These are phyloP conservation scores for Alternaria dauci DNA, from an alignment of 2,329 filamentous ascomycete species.

Conservation along the genomic window DNA sequence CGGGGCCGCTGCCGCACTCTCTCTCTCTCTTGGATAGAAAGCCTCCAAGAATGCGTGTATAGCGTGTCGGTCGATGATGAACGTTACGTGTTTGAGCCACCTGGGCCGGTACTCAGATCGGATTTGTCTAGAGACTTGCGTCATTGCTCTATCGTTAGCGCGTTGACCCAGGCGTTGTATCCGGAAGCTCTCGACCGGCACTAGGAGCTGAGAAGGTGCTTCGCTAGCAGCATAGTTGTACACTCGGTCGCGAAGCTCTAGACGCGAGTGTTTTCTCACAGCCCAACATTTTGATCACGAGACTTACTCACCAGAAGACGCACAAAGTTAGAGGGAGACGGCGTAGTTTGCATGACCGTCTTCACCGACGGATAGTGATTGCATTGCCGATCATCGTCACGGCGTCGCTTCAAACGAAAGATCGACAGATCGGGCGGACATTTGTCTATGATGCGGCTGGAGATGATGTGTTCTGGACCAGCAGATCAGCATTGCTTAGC, in stretches of 20 bases:
- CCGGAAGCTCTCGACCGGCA: not conserved
- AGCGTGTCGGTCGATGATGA: not conserved
- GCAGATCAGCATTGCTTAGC: not conserved
- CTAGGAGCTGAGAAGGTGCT: not conserved
- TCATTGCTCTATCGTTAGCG: not conserved
- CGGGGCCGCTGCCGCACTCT: not conserved
- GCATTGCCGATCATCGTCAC: not conserved
- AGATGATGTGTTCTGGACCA: not conserved
- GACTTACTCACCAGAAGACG: not conserved
- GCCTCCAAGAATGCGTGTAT: not conserved
- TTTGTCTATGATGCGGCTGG: not conserved
- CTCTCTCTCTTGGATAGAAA: not conserved
- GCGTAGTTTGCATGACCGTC: not conserved
- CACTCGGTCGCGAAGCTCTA: conserved; percentile 4
- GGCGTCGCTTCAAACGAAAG: not conserved
- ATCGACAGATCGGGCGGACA: not conserved
- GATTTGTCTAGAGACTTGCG: not conserved
- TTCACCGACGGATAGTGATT: not conserved
- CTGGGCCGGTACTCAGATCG: not conserved
- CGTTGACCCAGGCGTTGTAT: not conserved
- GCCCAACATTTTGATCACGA: not conserved
- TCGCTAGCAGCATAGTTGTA: not conserved
- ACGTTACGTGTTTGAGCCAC: not conserved
- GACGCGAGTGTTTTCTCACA: not conserved
- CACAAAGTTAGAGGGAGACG: not conserved